These are phyloP conservation scores for Metarhizium anisopliae DNA, from an alignment of 2,329 filamentous ascomycete species.

Conservation along the genomic window DNA sequence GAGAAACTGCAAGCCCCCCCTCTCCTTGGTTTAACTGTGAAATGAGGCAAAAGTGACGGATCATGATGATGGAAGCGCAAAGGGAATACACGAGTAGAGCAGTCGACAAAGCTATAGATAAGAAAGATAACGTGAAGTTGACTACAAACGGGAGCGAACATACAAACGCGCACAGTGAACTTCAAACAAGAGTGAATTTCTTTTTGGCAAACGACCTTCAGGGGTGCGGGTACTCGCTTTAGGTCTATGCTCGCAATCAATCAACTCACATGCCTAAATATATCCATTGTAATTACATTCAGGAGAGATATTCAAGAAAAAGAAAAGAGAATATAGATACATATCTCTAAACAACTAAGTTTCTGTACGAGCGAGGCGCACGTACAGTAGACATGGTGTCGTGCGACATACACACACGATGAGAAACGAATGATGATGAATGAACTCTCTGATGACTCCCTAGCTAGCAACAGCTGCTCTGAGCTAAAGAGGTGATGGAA, in stretches of 20 bases:
- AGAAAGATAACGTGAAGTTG: background rate
- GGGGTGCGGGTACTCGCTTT: background rate
- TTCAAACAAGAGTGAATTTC: background rate
- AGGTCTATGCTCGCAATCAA: background rate
- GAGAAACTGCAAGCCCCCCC: no score
- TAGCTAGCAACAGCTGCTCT: background rate
- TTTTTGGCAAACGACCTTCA: background rate
- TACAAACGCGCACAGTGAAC: background rate
- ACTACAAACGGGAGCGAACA: background rate
- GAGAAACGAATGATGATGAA: background rate
- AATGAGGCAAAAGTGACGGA: background rate
- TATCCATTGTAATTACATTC: background rate
- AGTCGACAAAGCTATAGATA: background rate
- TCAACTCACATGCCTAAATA: background rate
- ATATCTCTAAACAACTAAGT: background rate
- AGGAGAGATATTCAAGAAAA: background rate
- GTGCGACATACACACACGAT: background rate
- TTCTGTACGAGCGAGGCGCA: background rate
- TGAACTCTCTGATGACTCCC: background rate
- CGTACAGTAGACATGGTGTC: background rate
- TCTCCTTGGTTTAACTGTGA: background rate
- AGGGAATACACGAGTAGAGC: background rate
- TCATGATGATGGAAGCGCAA: background rate
- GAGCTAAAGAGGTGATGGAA: background rate
- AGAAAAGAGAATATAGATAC: background rate